Evolutionary conservation across 2,329 filamentous ascomycete genomes (phyloP).

Genomic region (Nannizzia gypsea): DNA sequence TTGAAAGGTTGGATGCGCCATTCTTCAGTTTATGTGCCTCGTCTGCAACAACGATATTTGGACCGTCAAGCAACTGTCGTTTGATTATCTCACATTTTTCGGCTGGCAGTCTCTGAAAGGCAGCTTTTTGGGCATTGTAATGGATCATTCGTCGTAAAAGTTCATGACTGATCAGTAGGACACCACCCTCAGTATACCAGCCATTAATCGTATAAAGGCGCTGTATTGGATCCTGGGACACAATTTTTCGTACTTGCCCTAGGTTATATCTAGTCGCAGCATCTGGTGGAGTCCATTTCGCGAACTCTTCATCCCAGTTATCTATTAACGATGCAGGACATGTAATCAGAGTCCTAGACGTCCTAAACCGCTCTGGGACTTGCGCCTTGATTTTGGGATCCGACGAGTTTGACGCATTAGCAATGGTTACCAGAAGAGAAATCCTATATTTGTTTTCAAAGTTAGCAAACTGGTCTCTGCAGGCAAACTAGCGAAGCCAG

Average conservation of each 20-base stretch:
- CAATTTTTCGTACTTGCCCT: constrained; percentile 47
- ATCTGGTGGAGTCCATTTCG: constrained; percentile 51
- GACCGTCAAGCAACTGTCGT: constrained; percentile 44
- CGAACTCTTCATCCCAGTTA: constrained; percentile 73
- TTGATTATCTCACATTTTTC: constrained; percentile 31
- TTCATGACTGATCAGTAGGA: constrained; percentile 65
- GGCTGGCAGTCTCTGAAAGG: constrained; percentile 21
- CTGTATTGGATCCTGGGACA: constrained; percentile 27
- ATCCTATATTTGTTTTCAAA: constrained; percentile 43
- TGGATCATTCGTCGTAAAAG: constrained; percentile 46
- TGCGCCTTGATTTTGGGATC: constrained; percentile 50
- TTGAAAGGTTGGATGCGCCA: constrained; percentile 39
- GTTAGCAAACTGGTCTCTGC: not conserved
- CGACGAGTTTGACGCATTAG: constrained; percentile 50
- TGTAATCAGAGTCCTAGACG: constrained; percentile 56
- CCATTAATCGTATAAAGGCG: constrained; percentile 39
- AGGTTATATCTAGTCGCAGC: constrained; percentile 30
- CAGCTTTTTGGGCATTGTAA: constrained; percentile 23
- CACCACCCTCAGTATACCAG: constrained; percentile 57
- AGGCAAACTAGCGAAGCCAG: not conserved
- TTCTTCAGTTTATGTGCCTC: constrained; percentile 78
- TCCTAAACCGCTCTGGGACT: constrained; percentile 53
- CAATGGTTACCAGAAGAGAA: constrained; percentile 64
- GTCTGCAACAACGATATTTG: constrained; percentile 69
- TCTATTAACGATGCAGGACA: constrained; percentile 63